Evolutionary conservation across 2,329 filamentous ascomycete species (phyloP).

Genomic region (Seiridium cupressi): DNA sequence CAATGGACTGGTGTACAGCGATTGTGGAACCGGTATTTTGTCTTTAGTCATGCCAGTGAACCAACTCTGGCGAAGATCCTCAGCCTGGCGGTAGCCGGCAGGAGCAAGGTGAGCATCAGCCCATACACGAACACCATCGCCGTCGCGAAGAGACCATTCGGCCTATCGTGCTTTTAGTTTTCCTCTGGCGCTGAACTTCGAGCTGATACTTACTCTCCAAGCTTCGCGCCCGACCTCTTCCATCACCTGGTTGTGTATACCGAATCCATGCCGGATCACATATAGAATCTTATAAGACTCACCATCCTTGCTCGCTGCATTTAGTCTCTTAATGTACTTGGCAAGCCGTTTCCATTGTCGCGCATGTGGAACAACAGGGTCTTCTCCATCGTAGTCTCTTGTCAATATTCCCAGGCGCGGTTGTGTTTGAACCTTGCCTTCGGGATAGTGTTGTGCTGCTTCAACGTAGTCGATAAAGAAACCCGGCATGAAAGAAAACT

Average conservation of each 20-base stretch:
- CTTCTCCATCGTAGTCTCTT: not conserved
- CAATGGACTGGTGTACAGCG: conserved; percentile 16
- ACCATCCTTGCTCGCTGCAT: not conserved
- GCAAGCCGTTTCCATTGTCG: conserved; percentile 8
- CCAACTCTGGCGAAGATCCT: conserved; percentile 8
- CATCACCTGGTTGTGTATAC: conserved; percentile 15
- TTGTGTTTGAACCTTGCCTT: not conserved
- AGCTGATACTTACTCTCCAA: conserved; percentile 10
- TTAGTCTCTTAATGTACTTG: conserved; percentile 8
- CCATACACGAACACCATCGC: conserved; percentile 12
- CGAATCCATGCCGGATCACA: conserved; percentile 13
- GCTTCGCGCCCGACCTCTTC: conserved; percentile 7
- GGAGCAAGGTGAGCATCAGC: conserved; percentile 12
- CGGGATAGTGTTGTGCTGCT: not conserved
- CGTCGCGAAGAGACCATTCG: conserved; percentile 14
- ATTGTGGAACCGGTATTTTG: conserved; percentile 10
- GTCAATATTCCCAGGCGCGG: not conserved
- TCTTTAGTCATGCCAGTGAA: conserved; percentile 4
- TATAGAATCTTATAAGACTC: conserved; percentile 14
- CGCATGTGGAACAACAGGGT: rapidly evolving
- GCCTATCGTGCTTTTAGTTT: not conserved
- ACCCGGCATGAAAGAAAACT: not conserved
- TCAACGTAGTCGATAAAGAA: not conserved
- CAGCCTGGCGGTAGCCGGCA: conserved; percentile 9
- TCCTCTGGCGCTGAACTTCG: no score